A percentile compares a stretch with the other conserved stretches of the same genome.
Conservation (phyloP, 257 asterid species). For the Oldenlandia corymbosa region DNA sequence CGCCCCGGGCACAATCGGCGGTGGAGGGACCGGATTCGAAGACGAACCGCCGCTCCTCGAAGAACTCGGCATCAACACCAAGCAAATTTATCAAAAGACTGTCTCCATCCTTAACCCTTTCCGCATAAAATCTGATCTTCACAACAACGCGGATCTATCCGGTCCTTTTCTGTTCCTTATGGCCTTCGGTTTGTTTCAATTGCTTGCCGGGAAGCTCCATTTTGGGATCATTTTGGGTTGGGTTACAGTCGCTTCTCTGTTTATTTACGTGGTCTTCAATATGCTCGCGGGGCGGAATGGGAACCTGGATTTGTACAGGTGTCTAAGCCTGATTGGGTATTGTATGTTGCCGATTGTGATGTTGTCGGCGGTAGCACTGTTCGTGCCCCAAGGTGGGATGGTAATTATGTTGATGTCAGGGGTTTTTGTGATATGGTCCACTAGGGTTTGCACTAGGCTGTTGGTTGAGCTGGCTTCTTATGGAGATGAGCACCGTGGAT, state of each 20-base stretch:
- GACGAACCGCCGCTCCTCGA: constrained; percentile 92
- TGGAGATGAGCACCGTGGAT: constrained; percentile 83
- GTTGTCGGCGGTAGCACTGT: constrained; percentile 66
- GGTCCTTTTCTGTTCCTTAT: constrained; percentile 80
- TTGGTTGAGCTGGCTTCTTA: constrained; percentile 83
- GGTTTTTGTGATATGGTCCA: constrained; percentile 72
- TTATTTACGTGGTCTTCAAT: constrained; percentile 70
- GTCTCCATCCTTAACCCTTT: constrained; percentile 60
- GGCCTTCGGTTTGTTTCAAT: constrained; percentile 84
- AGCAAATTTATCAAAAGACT: constrained; percentile 81
- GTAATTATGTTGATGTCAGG: constrained; percentile 59
- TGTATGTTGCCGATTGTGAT: constrained; percentile 85
- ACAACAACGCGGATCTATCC: constrained; percentile 87
- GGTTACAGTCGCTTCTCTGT: constrained; percentile 77
- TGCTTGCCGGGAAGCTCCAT: constrained; percentile 82
- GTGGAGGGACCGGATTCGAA: constrained; percentile 50
- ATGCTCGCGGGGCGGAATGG: constrained; percentile 88
- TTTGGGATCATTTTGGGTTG: constrained; percentile 80
- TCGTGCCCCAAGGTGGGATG: constrained; percentile 80
- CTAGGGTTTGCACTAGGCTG: constrained; percentile 83
- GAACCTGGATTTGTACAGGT: constrained; percentile 75
- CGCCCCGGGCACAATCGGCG: constrained; percentile 38
- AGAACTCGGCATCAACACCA: constrained; percentile 88
- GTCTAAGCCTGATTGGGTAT: constrained; percentile 83
- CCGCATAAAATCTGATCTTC: constrained; percentile 58